Evolutionary conservation across 176 grass and related monocot species (phyloP).

Genomic region (Lolium multiflorum): DNA sequence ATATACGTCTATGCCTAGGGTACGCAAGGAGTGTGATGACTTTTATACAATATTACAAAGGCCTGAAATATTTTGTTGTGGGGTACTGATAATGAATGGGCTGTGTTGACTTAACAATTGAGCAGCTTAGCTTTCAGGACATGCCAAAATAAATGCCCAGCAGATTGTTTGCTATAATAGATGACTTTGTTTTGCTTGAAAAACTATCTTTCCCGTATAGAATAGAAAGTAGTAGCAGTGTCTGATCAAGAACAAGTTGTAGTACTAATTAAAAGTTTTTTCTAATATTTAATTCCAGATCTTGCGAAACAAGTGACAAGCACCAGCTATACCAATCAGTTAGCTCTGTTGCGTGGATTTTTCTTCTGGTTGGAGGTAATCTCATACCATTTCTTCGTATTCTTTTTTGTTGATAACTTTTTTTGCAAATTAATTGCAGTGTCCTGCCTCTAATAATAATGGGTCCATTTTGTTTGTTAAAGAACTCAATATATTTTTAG

Average conservation of each 20-base stretch:
- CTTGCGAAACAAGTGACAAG: slow-evolving; percentile 47
- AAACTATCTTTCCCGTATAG: not conserved
- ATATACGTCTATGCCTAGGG: not conserved
- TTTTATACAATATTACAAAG: slow-evolving; percentile 10
- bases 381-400: not conserved
- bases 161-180: slow-evolving; percentile 3
- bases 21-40: not conserved
- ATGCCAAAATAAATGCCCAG: slow-evolving; percentile 18
- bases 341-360: slow-evolving; percentile 79
- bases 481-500: not conserved
- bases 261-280: slow-evolving; percentile 5
- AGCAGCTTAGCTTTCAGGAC: slow-evolving; percentile 18
- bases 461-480: slow-evolving; percentile 1
- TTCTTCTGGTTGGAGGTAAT: slow-evolving; percentile 85
- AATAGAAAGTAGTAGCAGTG: slow-evolving; percentile 3
- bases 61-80: slow-evolving; percentile 6
- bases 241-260: slow-evolving; percentile 16
- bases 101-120: slow-evolving; percentile 26
- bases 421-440: not conserved
- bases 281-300: slow-evolving; percentile 54
- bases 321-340: slow-evolving; percentile 29
- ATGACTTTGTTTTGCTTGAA: slow-evolving; percentile 15
- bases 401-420: slow-evolving; percentile 2
- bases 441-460: not conserved
- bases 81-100: not conserved